Conservation (phyloP, 441 rosid species). For the Sinapis alba region DNA sequence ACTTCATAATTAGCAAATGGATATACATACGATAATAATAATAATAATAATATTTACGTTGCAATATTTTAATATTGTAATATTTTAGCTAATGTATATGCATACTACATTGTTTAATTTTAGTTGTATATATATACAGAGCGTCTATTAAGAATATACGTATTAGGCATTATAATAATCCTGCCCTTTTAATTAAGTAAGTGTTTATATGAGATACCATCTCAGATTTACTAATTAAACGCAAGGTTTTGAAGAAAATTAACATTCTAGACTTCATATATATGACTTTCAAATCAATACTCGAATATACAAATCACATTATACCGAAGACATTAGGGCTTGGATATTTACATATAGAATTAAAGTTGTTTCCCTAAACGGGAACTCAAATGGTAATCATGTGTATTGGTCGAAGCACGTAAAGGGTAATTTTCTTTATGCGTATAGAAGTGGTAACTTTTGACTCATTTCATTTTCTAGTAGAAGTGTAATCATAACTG, state of each 20-base stretch:
- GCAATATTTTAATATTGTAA: background rate
- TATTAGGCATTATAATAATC: background rate
- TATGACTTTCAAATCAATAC: background rate
- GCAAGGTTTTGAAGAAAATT: background rate
- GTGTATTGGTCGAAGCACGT: slow-evolving; percentile 18
- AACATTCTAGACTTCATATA: background rate
- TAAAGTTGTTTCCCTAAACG: slow-evolving; percentile 29
- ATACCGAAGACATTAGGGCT: background rate
- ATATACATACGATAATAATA: background rate
- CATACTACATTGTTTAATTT: background rate
- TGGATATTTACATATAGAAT: background rate
- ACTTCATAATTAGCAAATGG: slow-evolving; percentile 23
- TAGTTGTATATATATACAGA: background rate
- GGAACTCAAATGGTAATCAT: slow-evolving; percentile 28
- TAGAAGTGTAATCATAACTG: slow-evolving; percentile 32
- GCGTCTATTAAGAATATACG: background rate
- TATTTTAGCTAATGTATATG: background rate
- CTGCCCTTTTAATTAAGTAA: background rate
- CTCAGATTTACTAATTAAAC: background rate
- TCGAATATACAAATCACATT: background rate
- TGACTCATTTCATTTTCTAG: slow-evolving; percentile 10
- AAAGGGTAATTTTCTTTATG: slow-evolving; percentile 27
- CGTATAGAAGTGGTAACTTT: slow-evolving; percentile 25
- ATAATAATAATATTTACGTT: background rate
- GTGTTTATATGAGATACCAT: background rate